Evolutionary conservation across 1,284 basidiomycete species (phyloP).

Genomic region (Melampsora occidentalis): DNA sequence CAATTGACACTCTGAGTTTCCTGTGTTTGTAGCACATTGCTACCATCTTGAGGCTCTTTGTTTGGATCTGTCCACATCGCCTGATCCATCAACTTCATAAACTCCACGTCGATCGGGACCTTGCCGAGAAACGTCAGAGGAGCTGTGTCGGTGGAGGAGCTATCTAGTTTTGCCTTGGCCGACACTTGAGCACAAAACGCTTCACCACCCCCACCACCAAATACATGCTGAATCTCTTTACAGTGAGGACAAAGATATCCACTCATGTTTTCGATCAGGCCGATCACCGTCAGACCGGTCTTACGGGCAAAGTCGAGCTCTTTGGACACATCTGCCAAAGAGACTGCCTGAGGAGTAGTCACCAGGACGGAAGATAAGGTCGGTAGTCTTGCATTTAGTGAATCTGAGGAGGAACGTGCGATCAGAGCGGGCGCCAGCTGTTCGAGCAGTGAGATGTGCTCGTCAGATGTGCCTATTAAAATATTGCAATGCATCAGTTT

Average conservation of each 20-base stretch:
- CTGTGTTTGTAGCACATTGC: neutral
- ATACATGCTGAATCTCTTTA: slow-evolving; percentile 87
- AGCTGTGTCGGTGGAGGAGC: slow-evolving; percentile 59
- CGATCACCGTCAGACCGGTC: slow-evolving; percentile 83
- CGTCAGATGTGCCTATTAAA: slow-evolving; percentile 75
- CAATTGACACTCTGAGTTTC: neutral
- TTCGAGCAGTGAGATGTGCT: slow-evolving; percentile 91
- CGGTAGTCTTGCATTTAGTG: slow-evolving; percentile 42
- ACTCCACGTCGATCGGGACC: slow-evolving; percentile 87
- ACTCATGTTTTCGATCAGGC: slow-evolving; percentile 97
- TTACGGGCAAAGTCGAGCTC: slow-evolving; percentile 73
- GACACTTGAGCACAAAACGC: slow-evolving; percentile 54
- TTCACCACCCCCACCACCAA: slow-evolving; percentile 89
- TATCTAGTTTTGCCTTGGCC: slow-evolving; percentile 45
- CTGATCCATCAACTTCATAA: slow-evolving; percentile 82
- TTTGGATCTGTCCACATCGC: slow-evolving; percentile 52
- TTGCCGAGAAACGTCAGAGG: slow-evolving; percentile 76
- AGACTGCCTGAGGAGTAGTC: slow-evolving; percentile 95
- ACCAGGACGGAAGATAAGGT: slow-evolving; percentile 75
- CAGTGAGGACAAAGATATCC: slow-evolving; percentile 86
- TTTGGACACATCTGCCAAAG: slow-evolving; percentile 90
- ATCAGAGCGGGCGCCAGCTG: slow-evolving; percentile 73
- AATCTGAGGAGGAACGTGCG: slow-evolving; percentile 17
- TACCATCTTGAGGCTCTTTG: neutral
- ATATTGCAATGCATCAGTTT: neutral